Percentiles rank a stretch among this genome's conserved stretches.
Evolutionary conservation across 208 protist species (phyloP).

Genomic region (Borovskyia barvae): DNA sequence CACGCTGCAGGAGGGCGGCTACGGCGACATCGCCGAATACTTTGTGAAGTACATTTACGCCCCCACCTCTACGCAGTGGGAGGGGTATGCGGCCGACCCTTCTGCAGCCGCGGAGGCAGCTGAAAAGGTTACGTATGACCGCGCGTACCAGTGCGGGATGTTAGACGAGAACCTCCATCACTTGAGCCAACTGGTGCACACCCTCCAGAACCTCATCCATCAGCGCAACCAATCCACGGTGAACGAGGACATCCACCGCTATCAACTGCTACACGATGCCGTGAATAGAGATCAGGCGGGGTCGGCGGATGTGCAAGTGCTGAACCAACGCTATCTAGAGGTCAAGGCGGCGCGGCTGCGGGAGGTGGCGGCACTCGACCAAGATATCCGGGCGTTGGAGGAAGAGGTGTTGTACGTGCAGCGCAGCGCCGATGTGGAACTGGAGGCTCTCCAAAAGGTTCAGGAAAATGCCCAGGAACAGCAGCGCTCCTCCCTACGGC

Average conservation of each 20-base stretch:
- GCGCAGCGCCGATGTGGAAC: slow-evolving; percentile 66
- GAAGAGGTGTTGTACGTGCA: slow-evolving; percentile 77
- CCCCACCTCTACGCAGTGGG: not conserved
- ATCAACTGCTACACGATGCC: slow-evolving; percentile 83
- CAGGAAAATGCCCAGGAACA: slow-evolving; percentile 53
- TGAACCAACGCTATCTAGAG: slow-evolving; percentile 86
- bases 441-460: slow-evolving; percentile 59
- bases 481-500: slow-evolving; percentile 29
- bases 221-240: slow-evolving; percentile 79
- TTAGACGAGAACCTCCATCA: slow-evolving; percentile 38
- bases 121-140: not conserved
- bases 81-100: not conserved
- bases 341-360: slow-evolving; percentile 52
- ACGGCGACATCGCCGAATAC: slow-evolving; percentile 28
- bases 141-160: slow-evolving; percentile 29
- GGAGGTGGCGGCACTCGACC: slow-evolving; percentile 68
- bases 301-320: slow-evolving; percentile 86
- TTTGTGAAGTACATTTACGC: slow-evolving; percentile 35
- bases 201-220: slow-evolving; percentile 50
- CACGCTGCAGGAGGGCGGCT: slow-evolving; percentile 67
- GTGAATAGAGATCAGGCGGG: slow-evolving; percentile 87
- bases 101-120: not conserved
- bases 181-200: slow-evolving; percentile 40
- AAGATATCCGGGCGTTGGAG: slow-evolving; percentile 59
- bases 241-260: slow-evolving; percentile 87